Evolutionary conservation across 192 early-diverging fungal genomes (phyloP).

Genomic region (Podila epicladia): DNA sequence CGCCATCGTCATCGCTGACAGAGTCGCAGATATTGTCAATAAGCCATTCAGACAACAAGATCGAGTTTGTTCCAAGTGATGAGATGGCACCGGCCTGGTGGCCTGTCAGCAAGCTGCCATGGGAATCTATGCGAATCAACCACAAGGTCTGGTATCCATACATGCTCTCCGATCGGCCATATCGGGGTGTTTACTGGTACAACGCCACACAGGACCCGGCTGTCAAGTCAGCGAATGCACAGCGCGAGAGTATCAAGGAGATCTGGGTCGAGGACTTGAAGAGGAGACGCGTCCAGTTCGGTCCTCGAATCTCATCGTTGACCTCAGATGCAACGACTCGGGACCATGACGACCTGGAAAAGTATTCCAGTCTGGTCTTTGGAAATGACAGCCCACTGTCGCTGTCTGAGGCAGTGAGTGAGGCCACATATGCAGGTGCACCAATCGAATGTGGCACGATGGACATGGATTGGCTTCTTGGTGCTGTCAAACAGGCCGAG

Average conservation of each 20-base stretch:
- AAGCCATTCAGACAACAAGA: background rate
- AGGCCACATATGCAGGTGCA: too few relatives aligned
- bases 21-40: background rate
- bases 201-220: background rate
- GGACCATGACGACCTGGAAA: too few relatives aligned
- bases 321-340: too few relatives aligned
- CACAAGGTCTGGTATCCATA: slow-evolving; percentile 41
- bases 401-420: too few relatives aligned
- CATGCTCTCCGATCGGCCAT: slow-evolving; percentile 30
- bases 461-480: too few relatives aligned
- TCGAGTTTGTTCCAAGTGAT: slow-evolving; percentile 23
- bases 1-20: background rate
- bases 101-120: slow-evolving; percentile 18
- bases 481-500: too few relatives aligned
- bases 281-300: slow-evolving; percentile 32
- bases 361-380: too few relatives aligned
- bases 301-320: background rate
- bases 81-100: slow-evolving; percentile 48
- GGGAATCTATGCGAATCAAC: slow-evolving; percentile 31
- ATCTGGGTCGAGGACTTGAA: slow-evolving; percentile 32
- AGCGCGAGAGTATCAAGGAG: slow-evolving; percentile 36
- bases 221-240: slow-evolving; percentile 7
- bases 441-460: too few relatives aligned
- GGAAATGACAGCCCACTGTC: too few relatives aligned
- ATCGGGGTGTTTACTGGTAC: slow-evolving; percentile 34